phyloP scores from a whole-genome alignment of 305 asterid species.

The Nicotiana rustica region DNA sequence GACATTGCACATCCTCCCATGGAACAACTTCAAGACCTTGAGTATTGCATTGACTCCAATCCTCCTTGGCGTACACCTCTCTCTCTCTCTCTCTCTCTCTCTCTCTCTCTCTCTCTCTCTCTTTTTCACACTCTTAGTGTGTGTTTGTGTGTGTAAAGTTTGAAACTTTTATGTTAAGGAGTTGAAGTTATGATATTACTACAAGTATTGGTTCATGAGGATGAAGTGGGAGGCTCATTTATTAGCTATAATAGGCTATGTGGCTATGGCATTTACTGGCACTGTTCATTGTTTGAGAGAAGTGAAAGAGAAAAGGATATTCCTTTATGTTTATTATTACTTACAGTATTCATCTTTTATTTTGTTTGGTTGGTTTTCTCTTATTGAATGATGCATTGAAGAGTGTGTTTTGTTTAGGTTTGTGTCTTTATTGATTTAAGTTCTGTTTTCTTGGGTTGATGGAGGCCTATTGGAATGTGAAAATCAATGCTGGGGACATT shows the following conservation, averaged over 20 bases:
- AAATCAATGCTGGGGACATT: conserved; percentile 33
- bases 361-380: conserved; percentile 7
- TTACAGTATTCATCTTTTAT: background rate
- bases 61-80: conserved; percentile 89
- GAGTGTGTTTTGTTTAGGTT: background rate
- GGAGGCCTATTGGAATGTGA: conserved; percentile 15
- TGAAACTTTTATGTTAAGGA: background rate
- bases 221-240: no score
- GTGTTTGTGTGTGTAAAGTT: background rate
- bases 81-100: background rate
- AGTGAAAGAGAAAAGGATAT: background rate
- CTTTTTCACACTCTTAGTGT: background rate
- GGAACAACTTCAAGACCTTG: conserved; percentile 99
- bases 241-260: background rate
- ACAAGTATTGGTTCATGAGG: background rate
- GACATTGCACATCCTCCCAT: conserved; percentile 89
- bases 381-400: conserved; percentile 2
- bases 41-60: conserved; percentile 97
- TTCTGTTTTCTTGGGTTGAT: background rate
- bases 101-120: conserved; percentile 19
- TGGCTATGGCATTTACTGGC: background rate
- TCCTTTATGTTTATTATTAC: background rate
- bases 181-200: background rate
- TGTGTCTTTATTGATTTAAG: conserved; percentile 18
- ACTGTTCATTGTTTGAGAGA: background rate